Evolutionary conservation across 345 rosid genomes (phyloP), one percentile per base, ranked within the genome.

Genomic region (Murraya paniculata): DNA sequence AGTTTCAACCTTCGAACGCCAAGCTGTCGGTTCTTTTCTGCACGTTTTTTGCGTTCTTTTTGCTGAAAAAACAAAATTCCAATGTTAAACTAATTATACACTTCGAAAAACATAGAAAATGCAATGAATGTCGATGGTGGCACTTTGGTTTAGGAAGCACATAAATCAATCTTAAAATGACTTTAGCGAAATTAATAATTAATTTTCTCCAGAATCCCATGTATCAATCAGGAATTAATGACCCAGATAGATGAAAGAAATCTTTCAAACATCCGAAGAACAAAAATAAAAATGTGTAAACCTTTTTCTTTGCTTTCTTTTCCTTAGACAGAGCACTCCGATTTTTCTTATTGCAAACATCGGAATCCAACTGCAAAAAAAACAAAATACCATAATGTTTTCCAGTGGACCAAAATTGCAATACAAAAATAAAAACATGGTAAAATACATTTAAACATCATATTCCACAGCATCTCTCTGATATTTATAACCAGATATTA

Each of bases 1-100:
- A 96, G 82, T 83, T 91, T 96, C 83, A 94, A 78, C 88, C 94
- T 89, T 78, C 89, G 90, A 72, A 94, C 93, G n/a, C 97, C 98
- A 78, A 90, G 97, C 70, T 87, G 81, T 82, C 83, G 81, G 71
- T 92, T 93, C 81, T 84, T 82, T 86, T 89, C 84, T 64, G 98
- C 98, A 81, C 98, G 86, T 84, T 84, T 90, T 89, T 84, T 89
- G 66, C 94, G 89, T 67, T 86, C 77, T 73, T 85, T 87, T 84
- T 74, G 81, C 99, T 39, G 91, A 78, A 87, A 87, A 24, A 71
- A 72, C 58, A 79, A 75, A 77, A 81, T 66, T 62, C 60, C 25
- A 71, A 56, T 45, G 67, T 58, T 57, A 11, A 39, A 75, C 48
- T 24, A 78, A 58, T 45, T 48, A 65, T 31, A 27, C 24, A 45